These are phyloP conservation scores for Didymella lethalis DNA, from an alignment of 2,329 filamentous ascomycete genomes.

Conservation along the genomic window DNA sequence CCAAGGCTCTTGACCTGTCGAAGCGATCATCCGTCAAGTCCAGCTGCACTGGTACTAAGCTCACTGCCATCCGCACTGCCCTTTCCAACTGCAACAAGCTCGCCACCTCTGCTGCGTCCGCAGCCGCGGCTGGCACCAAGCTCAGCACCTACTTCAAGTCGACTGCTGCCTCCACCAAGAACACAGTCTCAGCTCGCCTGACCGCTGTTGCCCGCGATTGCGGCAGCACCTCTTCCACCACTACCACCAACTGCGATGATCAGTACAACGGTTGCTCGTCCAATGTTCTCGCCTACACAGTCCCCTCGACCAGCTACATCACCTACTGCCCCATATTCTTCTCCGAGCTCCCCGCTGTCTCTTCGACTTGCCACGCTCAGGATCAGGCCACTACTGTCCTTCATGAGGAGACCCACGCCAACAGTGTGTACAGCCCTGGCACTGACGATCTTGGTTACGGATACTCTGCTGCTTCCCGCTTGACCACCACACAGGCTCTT, in stretches of 20 bases:
- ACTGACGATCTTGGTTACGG: slow-evolving; percentile 67
- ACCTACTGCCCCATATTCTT: slow-evolving; percentile 70
- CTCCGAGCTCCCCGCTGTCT: slow-evolving; percentile 59
- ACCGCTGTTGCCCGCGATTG: slow-evolving; percentile 64
- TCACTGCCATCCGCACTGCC: slow-evolving; percentile 58
- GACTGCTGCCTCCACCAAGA: slow-evolving; percentile 56
- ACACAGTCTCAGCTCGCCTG: slow-evolving; percentile 40
- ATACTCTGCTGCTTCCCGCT: slow-evolving; percentile 58
- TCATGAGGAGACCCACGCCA: slow-evolving; percentile 72
- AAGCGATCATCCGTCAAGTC: slow-evolving; percentile 63
- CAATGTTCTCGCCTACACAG: slow-evolving; percentile 66
- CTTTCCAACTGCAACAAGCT: slow-evolving; percentile 63
- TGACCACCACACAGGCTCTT: slow-evolving; percentile 62
- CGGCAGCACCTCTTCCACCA: slow-evolving; percentile 58
- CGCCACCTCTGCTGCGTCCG: slow-evolving; percentile 61
- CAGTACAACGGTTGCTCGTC: slow-evolving; percentile 60
- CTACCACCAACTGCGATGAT: slow-evolving; percentile 68
- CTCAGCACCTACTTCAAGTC: slow-evolving; percentile 72
- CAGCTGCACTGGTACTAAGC: slow-evolving; percentile 62
- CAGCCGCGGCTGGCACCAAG: slow-evolving; percentile 55
- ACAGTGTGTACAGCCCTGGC: slow-evolving; percentile 60
- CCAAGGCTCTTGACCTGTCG: slow-evolving; percentile 52
- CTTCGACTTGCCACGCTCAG: slow-evolving; percentile 66
- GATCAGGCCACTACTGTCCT: slow-evolving; percentile 71
- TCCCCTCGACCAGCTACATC: slow-evolving; percentile 63